phyloP scores from a whole-genome alignment of 306 rosid genomes.

The Vigna mungo region DNA sequence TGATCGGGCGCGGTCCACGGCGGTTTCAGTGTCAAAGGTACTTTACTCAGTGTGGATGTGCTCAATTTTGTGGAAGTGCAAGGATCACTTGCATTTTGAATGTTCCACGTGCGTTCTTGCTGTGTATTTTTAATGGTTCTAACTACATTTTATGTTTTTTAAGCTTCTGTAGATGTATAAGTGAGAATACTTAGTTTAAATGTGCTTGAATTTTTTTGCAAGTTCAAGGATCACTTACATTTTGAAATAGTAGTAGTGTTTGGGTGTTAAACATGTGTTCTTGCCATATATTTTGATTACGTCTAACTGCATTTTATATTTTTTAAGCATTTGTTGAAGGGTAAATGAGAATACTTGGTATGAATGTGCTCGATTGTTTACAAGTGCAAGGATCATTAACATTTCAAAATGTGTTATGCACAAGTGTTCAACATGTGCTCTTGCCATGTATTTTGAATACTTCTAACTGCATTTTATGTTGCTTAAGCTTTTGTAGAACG shows the following conservation, averaged over 20 bases:
- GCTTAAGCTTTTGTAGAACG: neutral
- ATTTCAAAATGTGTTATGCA: neutral
- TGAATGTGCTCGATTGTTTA: no score
- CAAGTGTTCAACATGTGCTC: neutral
- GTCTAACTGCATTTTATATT: neutral
- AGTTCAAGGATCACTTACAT: no score
- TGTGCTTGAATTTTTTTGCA: no score
- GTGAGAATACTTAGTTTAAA: neutral
- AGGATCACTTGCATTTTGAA: neutral
- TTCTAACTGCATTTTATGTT: neutral
- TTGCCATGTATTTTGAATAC: neutral
- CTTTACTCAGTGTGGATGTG: slow-evolving; percentile 32
- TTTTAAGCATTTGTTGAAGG: neutral
- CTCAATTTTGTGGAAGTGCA: slow-evolving; percentile 1
- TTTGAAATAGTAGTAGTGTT: no score
- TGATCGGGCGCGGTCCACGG: slow-evolving; percentile 88
- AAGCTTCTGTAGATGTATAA: neutral
- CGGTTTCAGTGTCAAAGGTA: slow-evolving; percentile 75
- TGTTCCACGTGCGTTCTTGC: neutral
- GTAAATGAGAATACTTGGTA: neutral
- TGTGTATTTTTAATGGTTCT: neutral
- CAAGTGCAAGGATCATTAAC: no score
- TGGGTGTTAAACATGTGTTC: no score
- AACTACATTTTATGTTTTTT: neutral
- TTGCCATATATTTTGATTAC: no score